A percentile compares a stretch with the other conserved stretches of the same genome.
phyloP scores from a whole-genome alignment of 805 yeast genomes.

The Ogataea philodendri region DNA sequence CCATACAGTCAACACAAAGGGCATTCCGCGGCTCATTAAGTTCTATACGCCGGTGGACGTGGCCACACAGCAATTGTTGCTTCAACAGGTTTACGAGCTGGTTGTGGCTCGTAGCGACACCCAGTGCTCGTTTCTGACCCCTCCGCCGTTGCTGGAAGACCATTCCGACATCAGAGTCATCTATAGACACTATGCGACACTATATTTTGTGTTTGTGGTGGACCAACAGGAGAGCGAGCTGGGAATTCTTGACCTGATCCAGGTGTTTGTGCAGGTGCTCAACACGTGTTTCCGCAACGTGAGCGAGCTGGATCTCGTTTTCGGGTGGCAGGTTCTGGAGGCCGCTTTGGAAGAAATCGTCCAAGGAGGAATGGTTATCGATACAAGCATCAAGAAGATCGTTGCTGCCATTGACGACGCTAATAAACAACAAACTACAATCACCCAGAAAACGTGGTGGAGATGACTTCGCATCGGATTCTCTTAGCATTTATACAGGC shows the following conservation, averaged over 20 bases:
- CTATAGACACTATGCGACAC: conserved; percentile 90
- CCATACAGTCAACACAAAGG: conserved; percentile 84
- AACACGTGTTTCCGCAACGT: conserved; percentile 93
- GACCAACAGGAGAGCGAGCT: conserved; percentile 95
- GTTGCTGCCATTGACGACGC: conserved; percentile 82
- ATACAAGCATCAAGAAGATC: conserved; percentile 77
- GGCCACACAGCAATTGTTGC: conserved; percentile 72
- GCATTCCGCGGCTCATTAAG: conserved; percentile 83
- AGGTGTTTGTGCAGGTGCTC: conserved; percentile 92
- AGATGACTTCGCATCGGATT: conserved; percentile 11
- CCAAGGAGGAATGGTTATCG: conserved; percentile 98
- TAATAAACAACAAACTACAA: conserved; percentile 45
- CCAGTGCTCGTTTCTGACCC: conserved; percentile 87
- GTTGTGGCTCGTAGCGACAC: conserved; percentile 67
- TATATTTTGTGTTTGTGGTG: conserved; percentile 93
- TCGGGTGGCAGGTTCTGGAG: conserved; percentile 96
- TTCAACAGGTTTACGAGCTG: conserved; percentile 78
- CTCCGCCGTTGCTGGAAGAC: conserved; percentile 73
- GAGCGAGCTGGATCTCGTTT: conserved; percentile 93
- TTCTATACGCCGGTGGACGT: conserved; percentile 91
- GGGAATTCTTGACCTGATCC: conserved; percentile 90
- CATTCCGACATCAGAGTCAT: conserved; percentile 81
- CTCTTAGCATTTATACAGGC: too few relatives aligned
- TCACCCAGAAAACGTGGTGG: conserved; percentile 13
- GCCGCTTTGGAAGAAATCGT: conserved; percentile 88